Percentiles rank a stretch among this genome's conserved stretches.
phyloP scores from a whole-genome alignment of 2,329 filamentous ascomycete species.

The Hypoxylon sp. region DNA sequence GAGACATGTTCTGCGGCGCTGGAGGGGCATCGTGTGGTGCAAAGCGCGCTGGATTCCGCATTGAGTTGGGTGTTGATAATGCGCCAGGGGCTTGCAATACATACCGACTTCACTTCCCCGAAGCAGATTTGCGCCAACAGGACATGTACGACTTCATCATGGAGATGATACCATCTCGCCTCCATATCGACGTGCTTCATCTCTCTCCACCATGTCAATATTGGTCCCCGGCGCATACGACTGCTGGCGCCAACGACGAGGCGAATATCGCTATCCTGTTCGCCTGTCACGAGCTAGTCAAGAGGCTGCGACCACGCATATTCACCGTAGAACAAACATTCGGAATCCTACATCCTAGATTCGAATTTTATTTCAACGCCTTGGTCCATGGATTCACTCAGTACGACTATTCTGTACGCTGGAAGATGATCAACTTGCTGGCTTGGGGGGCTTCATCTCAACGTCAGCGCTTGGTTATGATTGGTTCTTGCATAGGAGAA shows the following conservation, averaged over 20 bases:
- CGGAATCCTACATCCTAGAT: conserved; percentile 69
- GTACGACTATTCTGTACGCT: conserved; percentile 76
- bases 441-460: conserved; percentile 65
- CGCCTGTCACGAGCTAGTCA: conserved; percentile 67
- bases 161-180: conserved; percentile 41
- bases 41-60: conserved; percentile 62
- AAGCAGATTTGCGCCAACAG: conserved; percentile 61
- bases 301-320: conserved; percentile 71
- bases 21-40: conserved; percentile 72
- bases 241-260: conserved; percentile 69
- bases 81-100: conserved; percentile 67
- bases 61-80: conserved; percentile 75
- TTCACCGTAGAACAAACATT: conserved; percentile 85
- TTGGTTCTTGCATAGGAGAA: conserved; percentile 76
- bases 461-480: conserved; percentile 66
- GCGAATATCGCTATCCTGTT: conserved; percentile 73
- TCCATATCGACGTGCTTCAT: conserved; percentile 76
- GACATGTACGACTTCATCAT: conserved; percentile 64
- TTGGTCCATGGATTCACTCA: conserved; percentile 74
- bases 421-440: conserved; percentile 69
- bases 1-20: conserved; percentile 72
- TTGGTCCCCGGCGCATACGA: conserved; percentile 79
- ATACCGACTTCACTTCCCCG: conserved; percentile 69
- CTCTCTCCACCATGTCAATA: conserved; percentile 83
- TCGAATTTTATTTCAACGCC: conserved; percentile 67